Percentiles rank a stretch among this genome's conserved stretches.
phyloP scores from a whole-genome alignment of 169 alveolate species.

The Plasmodium adleri region DNA sequence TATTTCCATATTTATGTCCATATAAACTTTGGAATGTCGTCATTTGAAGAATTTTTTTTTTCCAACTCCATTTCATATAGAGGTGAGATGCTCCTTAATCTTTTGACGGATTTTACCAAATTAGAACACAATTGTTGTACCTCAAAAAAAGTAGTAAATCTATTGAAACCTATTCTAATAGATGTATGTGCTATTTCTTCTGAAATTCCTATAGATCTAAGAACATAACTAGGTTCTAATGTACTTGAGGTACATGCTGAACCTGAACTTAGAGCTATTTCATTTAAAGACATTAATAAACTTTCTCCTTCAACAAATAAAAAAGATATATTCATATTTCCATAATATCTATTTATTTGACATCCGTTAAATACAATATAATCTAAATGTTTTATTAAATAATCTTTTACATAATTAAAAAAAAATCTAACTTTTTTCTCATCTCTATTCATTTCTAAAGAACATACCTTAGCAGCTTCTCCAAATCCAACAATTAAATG shows the following conservation, averaged over 20 bases:
- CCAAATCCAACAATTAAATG: slow-evolving; percentile 97
- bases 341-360: slow-evolving; percentile 86
- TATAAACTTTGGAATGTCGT: slow-evolving; percentile 66
- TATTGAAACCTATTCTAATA: slow-evolving; percentile 97
- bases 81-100: slow-evolving; percentile 93
- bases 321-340: slow-evolving; percentile 96
- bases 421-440: slow-evolving; percentile 89
- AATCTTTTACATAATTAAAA: slow-evolving; percentile 85
- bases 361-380: slow-evolving; percentile 92
- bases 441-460: slow-evolving; percentile 95
- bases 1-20: slow-evolving; percentile 34
- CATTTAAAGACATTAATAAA: slow-evolving; percentile 90
- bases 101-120: slow-evolving; percentile 87
- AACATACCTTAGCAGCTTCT: slow-evolving; percentile 95
- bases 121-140: slow-evolving; percentile 89
- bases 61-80: slow-evolving; percentile 93
- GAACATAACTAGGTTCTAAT: slow-evolving; percentile 94
- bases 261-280: slow-evolving; percentile 92
- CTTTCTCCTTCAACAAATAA: slow-evolving; percentile 96
- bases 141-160: slow-evolving; percentile 97
- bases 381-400: slow-evolving; percentile 80
- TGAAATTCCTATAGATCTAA: slow-evolving; percentile 96
- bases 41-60: slow-evolving; percentile 76
- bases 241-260: slow-evolving; percentile 94
- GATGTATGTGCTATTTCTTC: slow-evolving; percentile 98